A percentile compares a stretch with the other conserved stretches of the same genome.
These are phyloP conservation scores for Auricularia cornea DNA, from an alignment of 768 basidiomycete species.

Conservation along the genomic window DNA sequence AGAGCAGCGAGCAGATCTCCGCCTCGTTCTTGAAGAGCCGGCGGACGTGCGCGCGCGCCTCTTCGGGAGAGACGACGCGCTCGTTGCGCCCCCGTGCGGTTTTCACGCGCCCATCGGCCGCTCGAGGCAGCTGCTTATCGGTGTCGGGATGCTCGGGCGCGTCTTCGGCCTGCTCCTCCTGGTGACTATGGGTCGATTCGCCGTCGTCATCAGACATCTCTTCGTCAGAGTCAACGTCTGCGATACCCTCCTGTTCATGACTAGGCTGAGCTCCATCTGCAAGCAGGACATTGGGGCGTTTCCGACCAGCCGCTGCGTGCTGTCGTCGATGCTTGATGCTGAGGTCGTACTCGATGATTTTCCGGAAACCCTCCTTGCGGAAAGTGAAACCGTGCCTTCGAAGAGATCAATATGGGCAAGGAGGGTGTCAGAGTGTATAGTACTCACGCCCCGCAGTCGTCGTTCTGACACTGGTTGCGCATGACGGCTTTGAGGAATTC, in stretches of 20 bases:
- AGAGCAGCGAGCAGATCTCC: constrained; percentile 77
- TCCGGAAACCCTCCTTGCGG: constrained; percentile 89
- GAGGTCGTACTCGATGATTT: constrained; percentile 91
- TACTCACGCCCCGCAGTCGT: constrained; percentile 74
- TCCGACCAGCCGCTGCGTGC: constrained; percentile 43
- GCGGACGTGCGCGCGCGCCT: constrained; percentile 90
- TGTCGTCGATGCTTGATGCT: constrained; percentile 64
- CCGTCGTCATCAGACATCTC: constrained; percentile 43
- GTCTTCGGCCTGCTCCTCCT: constrained; percentile 25
- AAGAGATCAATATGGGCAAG: constrained; percentile 1
- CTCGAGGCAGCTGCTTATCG: constrained; percentile 43
- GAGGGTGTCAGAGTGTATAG: constrained; percentile 4
- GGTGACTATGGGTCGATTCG: constrained; percentile 19
- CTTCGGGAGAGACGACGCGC: constrained; percentile 82
- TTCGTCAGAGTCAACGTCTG: constrained; percentile 38
- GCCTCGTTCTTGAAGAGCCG: constrained; percentile 78
- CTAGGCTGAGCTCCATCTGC: constrained; percentile 33
- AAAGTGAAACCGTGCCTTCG: constrained; percentile 71
- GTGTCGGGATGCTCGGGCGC: constrained; percentile 23
- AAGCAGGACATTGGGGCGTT: constrained; percentile 68
- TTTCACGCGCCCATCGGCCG: constrained; percentile 73
- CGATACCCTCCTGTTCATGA: constrained; percentile 18
- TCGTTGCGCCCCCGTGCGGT: constrained; percentile 75
- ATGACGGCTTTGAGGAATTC: constrained; percentile 70
- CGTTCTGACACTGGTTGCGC: constrained; percentile 66